Conservation (phyloP, 257 asterid species). For the Fraxinus anomala region DNA sequence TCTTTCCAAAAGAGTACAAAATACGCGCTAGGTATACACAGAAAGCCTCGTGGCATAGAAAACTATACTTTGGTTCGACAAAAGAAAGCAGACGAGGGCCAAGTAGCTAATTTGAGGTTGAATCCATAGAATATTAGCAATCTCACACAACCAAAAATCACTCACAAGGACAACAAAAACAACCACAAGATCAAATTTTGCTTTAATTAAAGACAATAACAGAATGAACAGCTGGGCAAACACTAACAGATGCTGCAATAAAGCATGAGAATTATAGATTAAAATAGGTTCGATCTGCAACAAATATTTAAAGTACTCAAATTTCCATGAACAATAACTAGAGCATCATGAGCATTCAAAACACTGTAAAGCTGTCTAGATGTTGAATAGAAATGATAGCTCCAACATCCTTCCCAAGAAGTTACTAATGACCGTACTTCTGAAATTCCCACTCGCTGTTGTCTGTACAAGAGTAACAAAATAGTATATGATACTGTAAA, state of each 20-base stretch:
- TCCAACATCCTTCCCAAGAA: neutral
- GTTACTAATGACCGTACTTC: conserved; percentile 84
- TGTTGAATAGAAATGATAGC: neutral
- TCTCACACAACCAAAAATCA: too few species aligned
- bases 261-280: neutral
- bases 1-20: too few species aligned
- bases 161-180: too few species aligned
- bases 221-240: neutral
- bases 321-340: neutral
- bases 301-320: neutral
- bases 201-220: neutral
- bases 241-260: neutral
- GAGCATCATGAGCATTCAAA: too few species aligned
- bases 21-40: too few species aligned
- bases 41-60: too few species aligned
- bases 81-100: too few species aligned
- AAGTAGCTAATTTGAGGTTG: too few species aligned
- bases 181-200: neutral
- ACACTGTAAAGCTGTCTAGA: too few species aligned
- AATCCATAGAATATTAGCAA: too few species aligned
- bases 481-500: neutral
- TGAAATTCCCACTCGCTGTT: conserved; percentile 99
- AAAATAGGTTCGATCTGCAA: neutral
- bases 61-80: too few species aligned
- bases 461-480: conserved; percentile 46